Conservation (phyloP, 2,329 filamentous ascomycete genomes). For the Conoideocrella luteorostrata region DNA sequence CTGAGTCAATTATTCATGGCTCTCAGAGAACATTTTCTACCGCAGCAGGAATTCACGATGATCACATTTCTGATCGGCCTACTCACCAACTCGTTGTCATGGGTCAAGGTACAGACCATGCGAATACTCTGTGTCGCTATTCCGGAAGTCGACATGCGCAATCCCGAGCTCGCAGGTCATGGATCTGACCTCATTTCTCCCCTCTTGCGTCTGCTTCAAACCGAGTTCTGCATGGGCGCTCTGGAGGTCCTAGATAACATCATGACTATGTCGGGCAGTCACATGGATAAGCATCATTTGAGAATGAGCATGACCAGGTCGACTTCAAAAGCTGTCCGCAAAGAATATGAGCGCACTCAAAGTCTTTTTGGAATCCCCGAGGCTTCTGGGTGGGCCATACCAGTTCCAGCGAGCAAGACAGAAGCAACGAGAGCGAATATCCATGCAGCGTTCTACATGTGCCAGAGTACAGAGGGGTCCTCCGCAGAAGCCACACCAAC, state of each 20-base stretch:
- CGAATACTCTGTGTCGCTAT: slow-evolving; percentile 79
- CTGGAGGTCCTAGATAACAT: slow-evolving; percentile 89
- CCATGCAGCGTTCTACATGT: slow-evolving; percentile 93
- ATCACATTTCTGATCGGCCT: slow-evolving; percentile 87
- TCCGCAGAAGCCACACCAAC: slow-evolving; percentile 59
- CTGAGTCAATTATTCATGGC: slow-evolving; percentile 66
- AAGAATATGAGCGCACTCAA: slow-evolving; percentile 90
- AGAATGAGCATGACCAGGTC: slow-evolving; percentile 97
- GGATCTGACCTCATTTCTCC: slow-evolving; percentile 95
- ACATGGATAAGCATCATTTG: slow-evolving; percentile 89
- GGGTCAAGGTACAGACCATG: slow-evolving; percentile 93
- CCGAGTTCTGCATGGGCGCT: slow-evolving; percentile 88
- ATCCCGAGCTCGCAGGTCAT: slow-evolving; percentile 80
- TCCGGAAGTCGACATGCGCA: slow-evolving; percentile 87
- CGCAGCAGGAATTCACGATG: slow-evolving; percentile 74
- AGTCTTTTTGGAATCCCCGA: slow-evolving; percentile 96
- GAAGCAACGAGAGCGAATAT: slow-evolving; percentile 84
- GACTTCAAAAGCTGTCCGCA: slow-evolving; percentile 77
- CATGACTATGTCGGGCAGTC: slow-evolving; percentile 85
- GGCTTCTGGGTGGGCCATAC: slow-evolving; percentile 92
- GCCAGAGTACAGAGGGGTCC: slow-evolving; percentile 59
- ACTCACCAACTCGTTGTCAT: slow-evolving; percentile 78
- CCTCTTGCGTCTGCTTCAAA: slow-evolving; percentile 79
- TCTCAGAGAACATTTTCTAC: slow-evolving; percentile 72
- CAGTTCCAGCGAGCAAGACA: slow-evolving; percentile 84